These are phyloP conservation scores for Sambucus nigra DNA, from an alignment of 129 eudicot species.

Conservation along the genomic window DNA sequence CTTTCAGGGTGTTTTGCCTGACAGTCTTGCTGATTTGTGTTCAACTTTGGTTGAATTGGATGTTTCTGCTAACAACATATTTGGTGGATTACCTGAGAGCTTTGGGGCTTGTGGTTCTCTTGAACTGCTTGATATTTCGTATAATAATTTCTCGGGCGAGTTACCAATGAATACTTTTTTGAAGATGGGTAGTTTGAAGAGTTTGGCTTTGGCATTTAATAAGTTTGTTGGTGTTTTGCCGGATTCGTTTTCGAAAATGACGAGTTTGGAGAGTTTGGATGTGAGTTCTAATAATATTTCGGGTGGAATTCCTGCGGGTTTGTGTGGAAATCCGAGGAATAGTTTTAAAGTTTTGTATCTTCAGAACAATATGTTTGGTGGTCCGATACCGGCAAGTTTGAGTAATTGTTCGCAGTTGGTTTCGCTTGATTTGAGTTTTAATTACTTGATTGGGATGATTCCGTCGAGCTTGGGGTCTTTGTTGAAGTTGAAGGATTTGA, in stretches of 20 bases:
- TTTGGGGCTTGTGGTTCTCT: conserved; percentile 42
- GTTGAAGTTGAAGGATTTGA: conserved; percentile 54
- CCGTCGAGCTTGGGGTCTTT: conserved; percentile 56
- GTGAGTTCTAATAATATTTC: conserved; percentile 55
- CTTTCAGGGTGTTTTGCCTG: conserved; percentile 34
- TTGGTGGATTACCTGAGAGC: conserved; percentile 41
- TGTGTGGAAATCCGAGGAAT: conserved; percentile 35
- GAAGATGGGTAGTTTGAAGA: conserved; percentile 41
- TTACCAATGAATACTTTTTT: conserved; percentile 47
- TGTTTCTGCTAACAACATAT: conserved; percentile 41
- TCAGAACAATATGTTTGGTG: conserved; percentile 64
- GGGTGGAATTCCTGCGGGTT: conserved; percentile 44
- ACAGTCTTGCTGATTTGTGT: conserved; percentile 30
- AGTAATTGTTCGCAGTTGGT: conserved; percentile 59
- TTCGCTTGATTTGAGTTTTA: conserved; percentile 91
- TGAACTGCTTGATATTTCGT: conserved; percentile 44
- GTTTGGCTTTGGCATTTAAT: conserved; percentile 38
- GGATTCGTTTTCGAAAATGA: conserved; percentile 28
- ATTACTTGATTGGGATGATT: conserved; percentile 44
- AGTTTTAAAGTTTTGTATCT: conserved; percentile 57
- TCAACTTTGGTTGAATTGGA: conserved; percentile 41
- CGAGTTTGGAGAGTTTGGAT: conserved; percentile 46
- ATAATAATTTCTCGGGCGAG: conserved; percentile 59
- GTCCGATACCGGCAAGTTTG: conserved; percentile 54
- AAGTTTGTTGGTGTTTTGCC: conserved; percentile 52